A percentile compares a stretch with the other conserved stretches of the same genome.
Evolutionary conservation across 176 grass and related monocot genomes (phyloP).

Genomic region (Carex myosuroides): DNA sequence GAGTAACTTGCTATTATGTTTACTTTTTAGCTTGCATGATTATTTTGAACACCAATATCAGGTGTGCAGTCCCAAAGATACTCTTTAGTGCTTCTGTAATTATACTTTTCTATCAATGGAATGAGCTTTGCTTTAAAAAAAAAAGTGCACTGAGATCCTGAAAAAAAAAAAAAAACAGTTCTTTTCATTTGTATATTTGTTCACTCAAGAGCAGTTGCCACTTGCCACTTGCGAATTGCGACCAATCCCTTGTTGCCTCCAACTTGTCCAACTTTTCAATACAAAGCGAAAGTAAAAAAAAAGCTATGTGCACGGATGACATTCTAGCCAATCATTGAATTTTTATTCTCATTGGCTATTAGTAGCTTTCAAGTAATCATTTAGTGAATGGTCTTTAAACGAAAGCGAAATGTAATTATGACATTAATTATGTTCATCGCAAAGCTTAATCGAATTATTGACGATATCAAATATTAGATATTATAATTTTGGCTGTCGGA

Average conservation of each 20-base stretch:
- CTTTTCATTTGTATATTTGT: constrained; percentile 2
- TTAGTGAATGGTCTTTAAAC: not conserved
- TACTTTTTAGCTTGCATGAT: no score
- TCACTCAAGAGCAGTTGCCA: not conserved
- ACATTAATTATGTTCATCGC: not conserved
- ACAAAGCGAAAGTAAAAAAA: not conserved
- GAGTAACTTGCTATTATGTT: no score
- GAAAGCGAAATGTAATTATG: not conserved
- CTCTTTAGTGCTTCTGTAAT: no score
- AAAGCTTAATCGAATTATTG: not conserved
- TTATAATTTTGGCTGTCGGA: not conserved
- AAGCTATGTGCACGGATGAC: not conserved
- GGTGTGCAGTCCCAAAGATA: no score
- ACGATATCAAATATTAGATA: not conserved
- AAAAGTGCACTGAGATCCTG: no score
- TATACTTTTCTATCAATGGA: no score
- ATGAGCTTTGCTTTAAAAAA: no score
- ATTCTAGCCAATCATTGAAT: not conserved
- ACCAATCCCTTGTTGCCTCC: not conserved
- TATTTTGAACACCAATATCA: no score
- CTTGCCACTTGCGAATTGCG: not conserved
- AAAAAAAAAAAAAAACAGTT: not conserved
- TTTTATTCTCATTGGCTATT: not conserved
- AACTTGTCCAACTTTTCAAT: constrained; percentile 2
- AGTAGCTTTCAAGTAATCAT: not conserved